These are phyloP conservation scores for Astraeus odoratus DNA, from an alignment of 768 basidiomycete genomes.

Conservation along the genomic window DNA sequence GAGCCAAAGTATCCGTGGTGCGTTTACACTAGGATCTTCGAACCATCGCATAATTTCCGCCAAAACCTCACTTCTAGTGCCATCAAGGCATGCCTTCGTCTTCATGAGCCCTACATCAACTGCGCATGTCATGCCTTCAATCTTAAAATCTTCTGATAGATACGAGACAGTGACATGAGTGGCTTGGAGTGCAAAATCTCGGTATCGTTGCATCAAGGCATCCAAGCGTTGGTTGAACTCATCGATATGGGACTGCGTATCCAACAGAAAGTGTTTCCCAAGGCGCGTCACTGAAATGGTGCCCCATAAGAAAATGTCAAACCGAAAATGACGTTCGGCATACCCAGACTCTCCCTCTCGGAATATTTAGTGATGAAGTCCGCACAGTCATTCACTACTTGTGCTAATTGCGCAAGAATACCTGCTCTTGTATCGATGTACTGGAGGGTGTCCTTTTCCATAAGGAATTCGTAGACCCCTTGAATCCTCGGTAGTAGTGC, in stretches of 20 bases:
- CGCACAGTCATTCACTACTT: constrained; percentile 19
- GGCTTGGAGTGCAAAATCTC: neutral
- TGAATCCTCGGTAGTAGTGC: neutral
- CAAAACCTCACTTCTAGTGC: constrained; percentile 6
- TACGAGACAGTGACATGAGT: neutral
- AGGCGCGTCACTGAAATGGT: neutral
- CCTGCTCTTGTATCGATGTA: neutral
- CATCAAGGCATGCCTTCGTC: constrained; percentile 8
- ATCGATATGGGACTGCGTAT: neutral
- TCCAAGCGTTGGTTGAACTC: neutral
- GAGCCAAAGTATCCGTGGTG: constrained; percentile 8
- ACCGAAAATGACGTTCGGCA: neutral
- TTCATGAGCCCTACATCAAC: neutral
- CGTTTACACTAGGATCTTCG: neutral
- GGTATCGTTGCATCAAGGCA: neutral
- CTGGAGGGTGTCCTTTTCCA: neutral
- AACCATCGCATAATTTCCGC: constrained; percentile 12
- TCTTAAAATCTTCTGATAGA: neutral
- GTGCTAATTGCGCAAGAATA: neutral
- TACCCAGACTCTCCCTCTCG: constrained; percentile 15
- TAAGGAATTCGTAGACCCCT: neutral
- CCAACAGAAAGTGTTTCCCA: neutral
- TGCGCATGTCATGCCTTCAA: neutral
- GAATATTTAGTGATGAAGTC: constrained; percentile 23
- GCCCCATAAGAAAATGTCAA: neutral